Conservation (phyloP, 2,329 filamentous ascomycete species). For the Zymoseptoria pseudotritici region DNA sequence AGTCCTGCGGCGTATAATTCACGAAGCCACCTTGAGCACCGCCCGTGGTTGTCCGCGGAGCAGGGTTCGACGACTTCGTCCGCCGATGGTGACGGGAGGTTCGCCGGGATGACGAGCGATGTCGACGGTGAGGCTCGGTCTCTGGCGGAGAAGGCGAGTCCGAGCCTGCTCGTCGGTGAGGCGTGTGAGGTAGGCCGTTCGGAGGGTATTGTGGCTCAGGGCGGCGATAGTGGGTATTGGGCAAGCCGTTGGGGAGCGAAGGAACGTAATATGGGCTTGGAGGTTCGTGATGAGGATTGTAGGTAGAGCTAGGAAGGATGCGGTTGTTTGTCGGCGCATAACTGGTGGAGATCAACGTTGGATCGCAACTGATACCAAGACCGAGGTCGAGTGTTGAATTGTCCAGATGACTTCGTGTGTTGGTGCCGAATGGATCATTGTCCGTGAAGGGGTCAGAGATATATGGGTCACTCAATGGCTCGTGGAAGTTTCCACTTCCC, state of each 20-base stretch:
- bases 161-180: constrained; percentile 14
- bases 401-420: constrained; percentile 5
- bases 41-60: constrained; percentile 23
- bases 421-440: constrained; percentile 17
- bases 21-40: constrained; percentile 59
- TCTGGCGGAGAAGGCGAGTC: constrained; percentile 22
- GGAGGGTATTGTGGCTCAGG: background rate
- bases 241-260: constrained; percentile 21
- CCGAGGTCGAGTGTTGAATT: constrained; percentile 16
- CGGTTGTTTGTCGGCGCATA: constrained; percentile 11
- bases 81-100: constrained; percentile 21
- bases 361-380: constrained; percentile 29
- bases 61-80: constrained; percentile 23
- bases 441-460: constrained; percentile 12
- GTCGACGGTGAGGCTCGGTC: constrained; percentile 18
- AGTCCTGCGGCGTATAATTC: constrained; percentile 81
- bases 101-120: constrained; percentile 15
- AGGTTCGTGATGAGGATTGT: constrained; percentile 8
- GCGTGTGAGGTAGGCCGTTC: constrained; percentile 11
- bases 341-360: constrained; percentile 19
- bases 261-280: constrained; percentile 16
- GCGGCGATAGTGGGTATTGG: constrained; percentile 9
- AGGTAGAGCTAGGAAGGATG: constrained; percentile 7
- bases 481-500: constrained; percentile 11
- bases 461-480: constrained; percentile 10